A percentile compares a stretch with the other conserved stretches of the same genome.
These are phyloP conservation scores for Sugiyamaella qingdaonensis DNA, from an alignment of 805 yeast genomes.

Conservation along the genomic window DNA sequence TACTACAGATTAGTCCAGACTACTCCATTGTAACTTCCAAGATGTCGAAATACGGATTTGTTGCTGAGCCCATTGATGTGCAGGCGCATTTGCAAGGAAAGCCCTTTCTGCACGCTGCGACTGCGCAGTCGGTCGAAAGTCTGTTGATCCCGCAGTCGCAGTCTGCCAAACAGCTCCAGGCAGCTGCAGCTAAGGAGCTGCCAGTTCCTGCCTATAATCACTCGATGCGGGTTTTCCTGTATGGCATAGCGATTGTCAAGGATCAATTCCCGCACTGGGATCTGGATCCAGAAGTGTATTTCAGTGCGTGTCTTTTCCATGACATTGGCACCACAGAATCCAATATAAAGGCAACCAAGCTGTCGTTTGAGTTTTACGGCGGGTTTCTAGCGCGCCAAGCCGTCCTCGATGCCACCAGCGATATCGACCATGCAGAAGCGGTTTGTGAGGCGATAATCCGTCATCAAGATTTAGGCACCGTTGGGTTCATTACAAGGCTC, in stretches of 20 bases:
- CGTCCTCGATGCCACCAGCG: slow-evolving; percentile 10
- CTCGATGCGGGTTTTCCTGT: slow-evolving; percentile 16
- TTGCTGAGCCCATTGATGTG: slow-evolving; percentile 12
- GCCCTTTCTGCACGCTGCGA: slow-evolving; percentile 4
- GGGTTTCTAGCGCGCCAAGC: slow-evolving; percentile 22
- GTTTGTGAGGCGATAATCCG: slow-evolving; percentile 23
- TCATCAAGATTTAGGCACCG: slow-evolving; percentile 23
- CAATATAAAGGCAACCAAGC: slow-evolving; percentile 18
- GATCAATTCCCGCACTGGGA: slow-evolving; percentile 23
- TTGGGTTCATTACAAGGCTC: slow-evolving; percentile 20
- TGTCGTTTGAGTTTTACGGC: slow-evolving; percentile 26
- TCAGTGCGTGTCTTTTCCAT: slow-evolving; percentile 20
- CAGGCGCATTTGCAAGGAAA: slow-evolving; percentile 5
- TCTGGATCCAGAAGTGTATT: slow-evolving; percentile 18
- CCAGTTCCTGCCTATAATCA: slow-evolving; percentile 17
- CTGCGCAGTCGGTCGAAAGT: not conserved
- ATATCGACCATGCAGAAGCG: slow-evolving; percentile 22
- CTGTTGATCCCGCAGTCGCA: slow-evolving; percentile 4
- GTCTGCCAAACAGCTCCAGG: slow-evolving; percentile 10
- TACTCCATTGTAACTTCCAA: not conserved
- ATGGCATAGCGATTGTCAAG: slow-evolving; percentile 17
- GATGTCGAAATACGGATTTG: slow-evolving; percentile 13
- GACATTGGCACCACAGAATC: slow-evolving; percentile 24
- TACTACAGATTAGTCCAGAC: too few species aligned
- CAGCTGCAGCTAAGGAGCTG: slow-evolving; percentile 13